A percentile compares a stretch with the other conserved stretches of the same genome.
Evolutionary conservation across 805 yeast genomes (phyloP).

Genomic region (Saccharomycopsis schoenii): DNA sequence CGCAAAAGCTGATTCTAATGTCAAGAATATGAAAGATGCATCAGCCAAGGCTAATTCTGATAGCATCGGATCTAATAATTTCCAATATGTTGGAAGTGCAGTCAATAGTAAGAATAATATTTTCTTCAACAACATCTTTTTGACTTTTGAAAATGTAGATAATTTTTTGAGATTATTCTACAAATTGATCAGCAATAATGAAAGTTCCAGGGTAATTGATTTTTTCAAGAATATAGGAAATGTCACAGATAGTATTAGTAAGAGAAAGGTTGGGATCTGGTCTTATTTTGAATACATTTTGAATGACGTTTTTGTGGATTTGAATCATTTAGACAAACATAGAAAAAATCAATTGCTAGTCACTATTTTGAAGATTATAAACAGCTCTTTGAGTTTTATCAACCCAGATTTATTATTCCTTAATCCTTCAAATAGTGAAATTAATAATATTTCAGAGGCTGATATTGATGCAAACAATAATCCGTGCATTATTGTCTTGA

Average conservation of each 20-base stretch:
- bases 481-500: constrained; percentile 59
- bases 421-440: constrained; percentile 34
- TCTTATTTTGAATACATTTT: constrained; percentile 70
- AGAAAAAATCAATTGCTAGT: constrained; percentile 40
- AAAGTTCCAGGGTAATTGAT: constrained; percentile 11
- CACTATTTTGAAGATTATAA: constrained; percentile 42
- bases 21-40: background rate
- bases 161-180: constrained; percentile 55
- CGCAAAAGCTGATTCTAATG: background rate
- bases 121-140: constrained; percentile 26
- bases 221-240: constrained; percentile 40
- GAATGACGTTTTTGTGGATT: constrained; percentile 48
- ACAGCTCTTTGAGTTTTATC: constrained; percentile 38
- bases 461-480: constrained; percentile 47
- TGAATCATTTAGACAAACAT: constrained; percentile 23
- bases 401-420: constrained; percentile 43
- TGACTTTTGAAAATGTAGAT: constrained; percentile 41
- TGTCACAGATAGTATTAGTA: constrained; percentile 22
- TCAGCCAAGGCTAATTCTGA: background rate
- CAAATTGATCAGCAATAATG: constrained; percentile 24
- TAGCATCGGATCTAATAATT: background rate
- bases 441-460: constrained; percentile 38
- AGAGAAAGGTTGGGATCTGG: constrained; percentile 61
- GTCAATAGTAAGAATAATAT: background rate
- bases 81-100: background rate